Evolutionary conservation across 306 rosid genomes (phyloP).

Genomic region (Vicia sativa): DNA sequence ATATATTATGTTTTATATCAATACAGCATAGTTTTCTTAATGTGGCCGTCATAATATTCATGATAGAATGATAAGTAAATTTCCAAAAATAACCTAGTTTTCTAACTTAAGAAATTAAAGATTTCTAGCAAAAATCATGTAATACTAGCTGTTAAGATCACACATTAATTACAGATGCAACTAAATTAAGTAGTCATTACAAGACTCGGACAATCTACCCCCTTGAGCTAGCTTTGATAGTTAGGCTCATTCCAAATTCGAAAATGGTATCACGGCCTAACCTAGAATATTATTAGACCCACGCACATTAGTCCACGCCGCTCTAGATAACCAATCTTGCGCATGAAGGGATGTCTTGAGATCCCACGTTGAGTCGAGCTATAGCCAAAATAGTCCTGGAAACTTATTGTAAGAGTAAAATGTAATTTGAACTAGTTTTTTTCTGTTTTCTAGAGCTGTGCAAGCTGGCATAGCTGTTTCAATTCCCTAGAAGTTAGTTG

Average conservation of each 20-base stretch:
- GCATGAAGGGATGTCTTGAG: neutral
- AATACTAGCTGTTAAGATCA: neutral
- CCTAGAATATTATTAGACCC: neutral
- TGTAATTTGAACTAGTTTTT: no score
- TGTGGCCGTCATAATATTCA: neutral
- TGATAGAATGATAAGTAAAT: neutral
- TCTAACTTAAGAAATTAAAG: neutral
- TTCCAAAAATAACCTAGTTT: neutral
- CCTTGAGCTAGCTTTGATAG: neutral
- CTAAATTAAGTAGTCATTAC: neutral
- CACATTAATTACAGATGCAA: neutral
- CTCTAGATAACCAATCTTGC: slow-evolving; percentile 1
- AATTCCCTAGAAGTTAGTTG: no score
- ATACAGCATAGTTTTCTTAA: neutral
- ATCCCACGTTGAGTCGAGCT: neutral
- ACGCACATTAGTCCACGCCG: neutral
- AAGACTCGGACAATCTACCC: neutral
- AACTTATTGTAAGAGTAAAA: neutral
- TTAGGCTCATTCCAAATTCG: neutral
- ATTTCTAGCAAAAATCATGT: neutral
- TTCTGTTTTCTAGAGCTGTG: no score
- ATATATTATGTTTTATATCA: neutral
- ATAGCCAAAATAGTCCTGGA: neutral
- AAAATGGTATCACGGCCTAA: neutral
- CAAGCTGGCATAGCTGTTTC: no score